Percentiles rank a stretch among this genome's conserved stretches.
Conservation (phyloP, 1,139 yeast species). For the Entelexis sorbosivorans region DNA sequence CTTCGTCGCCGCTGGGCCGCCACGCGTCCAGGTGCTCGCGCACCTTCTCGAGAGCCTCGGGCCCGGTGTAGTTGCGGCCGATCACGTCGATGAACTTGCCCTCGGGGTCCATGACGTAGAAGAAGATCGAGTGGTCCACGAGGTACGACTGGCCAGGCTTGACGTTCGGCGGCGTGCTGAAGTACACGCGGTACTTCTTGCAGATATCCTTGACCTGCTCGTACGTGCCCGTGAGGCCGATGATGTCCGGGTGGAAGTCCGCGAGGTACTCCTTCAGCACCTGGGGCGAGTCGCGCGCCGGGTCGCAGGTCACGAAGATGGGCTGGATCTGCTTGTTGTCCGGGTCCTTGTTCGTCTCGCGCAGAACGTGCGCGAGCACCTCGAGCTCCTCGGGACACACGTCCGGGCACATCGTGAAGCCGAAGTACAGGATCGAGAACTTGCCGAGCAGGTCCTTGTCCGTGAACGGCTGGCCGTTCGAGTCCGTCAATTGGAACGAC, state of each 20-base stretch:
- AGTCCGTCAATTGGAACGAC: conserved; percentile 61
- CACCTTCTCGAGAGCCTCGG: conserved; percentile 69
- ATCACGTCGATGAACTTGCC: conserved; percentile 89
- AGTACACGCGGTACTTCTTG: conserved; percentile 82
- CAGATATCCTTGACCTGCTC: conserved; percentile 75
- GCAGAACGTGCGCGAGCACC: conserved; percentile 67
- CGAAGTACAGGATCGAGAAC: conserved; percentile 77
- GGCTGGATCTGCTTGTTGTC: conserved; percentile 56
- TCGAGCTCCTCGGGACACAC: conserved; percentile 97
- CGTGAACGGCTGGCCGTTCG: conserved; percentile 61
- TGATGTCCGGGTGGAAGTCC: conserved; percentile 79
- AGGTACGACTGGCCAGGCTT: conserved; percentile 93
- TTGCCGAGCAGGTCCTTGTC: conserved; percentile 63
- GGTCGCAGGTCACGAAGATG: conserved; percentile 89
- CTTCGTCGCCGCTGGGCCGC: conserved; percentile 38
- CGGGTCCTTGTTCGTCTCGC: conserved; percentile 34
- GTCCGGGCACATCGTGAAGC: conserved; percentile 95
- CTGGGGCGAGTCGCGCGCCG: conserved; percentile 82
- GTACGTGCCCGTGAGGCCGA: conserved; percentile 86
- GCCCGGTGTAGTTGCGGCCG: conserved; percentile 79
- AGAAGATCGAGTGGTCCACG: conserved; percentile 93
- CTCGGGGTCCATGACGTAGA: conserved; percentile 92
- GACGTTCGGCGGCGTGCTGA: conserved; percentile 86
- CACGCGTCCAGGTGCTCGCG: conserved; percentile 66
- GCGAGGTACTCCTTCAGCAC: conserved; percentile 63